Evolutionary conservation across 257 asterid genomes (phyloP), one percentile per base, ranked within the genome.

Genomic region (Solanum piurae): DNA sequence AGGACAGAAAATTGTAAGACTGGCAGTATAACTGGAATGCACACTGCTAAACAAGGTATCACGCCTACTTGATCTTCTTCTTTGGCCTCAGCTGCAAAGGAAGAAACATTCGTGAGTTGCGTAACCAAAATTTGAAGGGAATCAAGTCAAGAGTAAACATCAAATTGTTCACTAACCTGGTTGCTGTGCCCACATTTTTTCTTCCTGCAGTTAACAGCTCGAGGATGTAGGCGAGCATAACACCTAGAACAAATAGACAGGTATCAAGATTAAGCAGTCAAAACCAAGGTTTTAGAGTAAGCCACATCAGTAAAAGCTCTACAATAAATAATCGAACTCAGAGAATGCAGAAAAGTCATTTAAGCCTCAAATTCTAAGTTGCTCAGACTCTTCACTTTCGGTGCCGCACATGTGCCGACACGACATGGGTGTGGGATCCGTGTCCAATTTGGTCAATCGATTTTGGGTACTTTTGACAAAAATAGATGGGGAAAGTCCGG

Each of bases 121-220:
- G 73, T n/a, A 52, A 34, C 8, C 18, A 49, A 49, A 16, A 49
- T 46, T 9, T 34, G 42, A 25, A 46, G 20, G 85, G 42, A 46
- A 23, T 1, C 34, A 46, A 18, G 42, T 5, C 52, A 42, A 44
- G 44, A 44, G 44, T 3, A 31, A 29, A 42, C 27, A 0, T 21
- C 5, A 7, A 4, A 46, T 68, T 5, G 42, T 60, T 33, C 12
- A 73, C 34, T 3, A 40, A 91, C 96, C 93, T 92, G 95, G 86
- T 94, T 94, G 92, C 92, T 94, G 82, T 93, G 96, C 27, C 96
- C 95, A 86, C 95, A 94, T 74, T 94, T 94, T 91, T 94, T 94
- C 92, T 94, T 94, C 86, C 96, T 89, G 38, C 96, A 93, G 90
- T 94, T 94, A 2, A 94, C 95, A 83, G 95, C 96, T 60, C 96